Evolutionary conservation across 495 filamentous ascomycete species (phyloP).

Genomic region (Evansstolkia leycettana): DNA sequence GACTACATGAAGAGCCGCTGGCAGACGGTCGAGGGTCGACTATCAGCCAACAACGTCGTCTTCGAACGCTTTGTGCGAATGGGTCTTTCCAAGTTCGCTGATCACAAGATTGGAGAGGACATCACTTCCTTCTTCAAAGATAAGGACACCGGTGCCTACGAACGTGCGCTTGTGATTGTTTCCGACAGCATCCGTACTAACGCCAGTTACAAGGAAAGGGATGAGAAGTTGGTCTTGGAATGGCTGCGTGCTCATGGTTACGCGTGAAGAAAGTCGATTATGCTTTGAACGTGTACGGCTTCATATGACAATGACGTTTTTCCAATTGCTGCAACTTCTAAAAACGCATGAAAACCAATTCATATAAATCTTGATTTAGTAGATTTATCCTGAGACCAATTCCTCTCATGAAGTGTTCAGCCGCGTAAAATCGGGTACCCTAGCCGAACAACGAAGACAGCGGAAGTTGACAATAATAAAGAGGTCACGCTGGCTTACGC

Average conservation of each 20-base stretch:
- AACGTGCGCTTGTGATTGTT: constrained; percentile 65
- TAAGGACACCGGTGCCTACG: constrained; percentile 71
- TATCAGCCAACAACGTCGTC: constrained; percentile 72
- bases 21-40: constrained; percentile 48
- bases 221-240: constrained; percentile 51
- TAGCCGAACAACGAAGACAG: no score
- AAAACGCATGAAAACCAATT: no score
- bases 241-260: constrained; percentile 61
- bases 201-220: constrained; percentile 64
- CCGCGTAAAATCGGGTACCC: no score
- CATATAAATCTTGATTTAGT: no score
- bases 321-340: no score
- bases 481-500: no score
- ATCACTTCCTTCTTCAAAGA: constrained; percentile 73
- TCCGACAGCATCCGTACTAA: constrained; percentile 69
- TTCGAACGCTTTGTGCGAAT: constrained; percentile 76
- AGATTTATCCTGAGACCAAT: no score
- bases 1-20: constrained; percentile 73
- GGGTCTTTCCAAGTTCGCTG: constrained; percentile 64
- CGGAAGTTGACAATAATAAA: no score
- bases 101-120: constrained; percentile 53
- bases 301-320: no score
- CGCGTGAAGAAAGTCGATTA: constrained; percentile 14
- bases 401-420: no score
- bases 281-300: no score